A percentile compares a stretch with the other conserved stretches of the same genome.
phyloP scores from a whole-genome alignment of 2,329 filamentous ascomycete genomes.

The Colletotrichum kahawae region DNA sequence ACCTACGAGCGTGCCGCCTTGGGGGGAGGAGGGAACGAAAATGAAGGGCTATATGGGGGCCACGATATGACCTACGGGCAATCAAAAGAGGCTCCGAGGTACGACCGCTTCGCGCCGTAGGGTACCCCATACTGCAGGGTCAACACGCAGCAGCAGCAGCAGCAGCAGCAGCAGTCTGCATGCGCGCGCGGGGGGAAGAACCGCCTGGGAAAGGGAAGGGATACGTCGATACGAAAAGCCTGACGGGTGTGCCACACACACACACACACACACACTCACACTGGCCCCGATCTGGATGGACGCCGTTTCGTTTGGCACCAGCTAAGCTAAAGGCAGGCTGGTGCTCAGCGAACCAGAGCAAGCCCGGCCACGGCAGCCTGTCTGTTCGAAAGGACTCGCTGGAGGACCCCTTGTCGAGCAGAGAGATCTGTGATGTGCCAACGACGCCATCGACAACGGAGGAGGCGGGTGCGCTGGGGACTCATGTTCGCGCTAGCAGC shows the following conservation, averaged over 20 bases:
- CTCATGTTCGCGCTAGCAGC: background rate
- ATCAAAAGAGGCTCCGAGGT: slow-evolving; percentile 32
- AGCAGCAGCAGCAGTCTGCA: background rate
- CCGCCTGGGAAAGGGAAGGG: background rate
- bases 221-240: slow-evolving; percentile 5
- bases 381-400: background rate
- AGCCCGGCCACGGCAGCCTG: background rate
- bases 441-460: slow-evolving; percentile 8
- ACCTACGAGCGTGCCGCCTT: background rate
- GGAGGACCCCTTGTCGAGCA: background rate
- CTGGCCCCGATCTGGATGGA: slow-evolving; percentile 15
- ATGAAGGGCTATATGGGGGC: slow-evolving; percentile 2
- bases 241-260: background rate
- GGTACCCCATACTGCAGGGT: slow-evolving; percentile 13
- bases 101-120: slow-evolving; percentile 28
- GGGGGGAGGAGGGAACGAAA: background rate
- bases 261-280: background rate
- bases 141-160: slow-evolving; percentile 1
- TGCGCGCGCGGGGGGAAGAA: background rate
- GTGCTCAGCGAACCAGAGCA: background rate
- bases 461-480: slow-evolving; percentile 3
- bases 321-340: background rate
- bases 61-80: slow-evolving; percentile 30
- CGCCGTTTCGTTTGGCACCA: slow-evolving; percentile 16
- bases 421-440: background rate